Base-by-base conservation (phyloP, 495 filamentous ascomycete genomes). In the Hapsidospora chrysogenum region DNA sequence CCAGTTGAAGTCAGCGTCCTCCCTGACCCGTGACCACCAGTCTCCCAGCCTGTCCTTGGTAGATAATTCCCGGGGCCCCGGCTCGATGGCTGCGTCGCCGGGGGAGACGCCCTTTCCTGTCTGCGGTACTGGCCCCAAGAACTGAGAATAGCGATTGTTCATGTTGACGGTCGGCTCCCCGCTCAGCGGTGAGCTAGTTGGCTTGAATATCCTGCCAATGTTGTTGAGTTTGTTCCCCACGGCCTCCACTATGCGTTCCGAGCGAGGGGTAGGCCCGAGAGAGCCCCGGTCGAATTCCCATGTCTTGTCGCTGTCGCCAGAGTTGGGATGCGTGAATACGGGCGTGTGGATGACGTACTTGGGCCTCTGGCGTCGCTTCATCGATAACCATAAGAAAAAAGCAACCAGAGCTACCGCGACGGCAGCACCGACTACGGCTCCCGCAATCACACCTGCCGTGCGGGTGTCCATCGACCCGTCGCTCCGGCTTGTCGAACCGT, bases 101-200 rank as follows among this genome's bases (percentile, higher is more conserved):
- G n/a, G n/a, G n/a, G n/a, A n/a, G n/a, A n/a, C n/a, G n/a, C n/a
- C n/a, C n/a, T n/a, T n/a, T n/a, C n/a, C n/a, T 63, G 42, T 59
- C 57, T 26, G 33, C 37, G 20, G 36, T 45, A 28, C 36, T 43
- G 9, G 56, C 44, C 11, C 62, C 56, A 17, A 51, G 42, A 66
- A 69, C 38, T 68, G 66, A 3, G 64, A 68, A 38, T 57, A 65
- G 9, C 64, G 61, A 25, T 59, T 49, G 46, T 68, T 54, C 20
- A 66, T 48, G 38, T 67, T 63, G 21, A 65, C 59, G 17, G 56
- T 65, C 0, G 57, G 61, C 6, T n/a, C n/a, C n/a, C n/a, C n/a
- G n/a, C n/a, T n/a, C n/a, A n/a, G n/a, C n/a, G n/a, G n/a, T n/a
- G n/a, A n/a, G n/a, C n/a, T n/a, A n/a, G n/a, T n/a, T n/a, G 51